Evolutionary conservation across 2,329 filamentous ascomycete species (phyloP).

Genomic region (Penicillium sp.): DNA sequence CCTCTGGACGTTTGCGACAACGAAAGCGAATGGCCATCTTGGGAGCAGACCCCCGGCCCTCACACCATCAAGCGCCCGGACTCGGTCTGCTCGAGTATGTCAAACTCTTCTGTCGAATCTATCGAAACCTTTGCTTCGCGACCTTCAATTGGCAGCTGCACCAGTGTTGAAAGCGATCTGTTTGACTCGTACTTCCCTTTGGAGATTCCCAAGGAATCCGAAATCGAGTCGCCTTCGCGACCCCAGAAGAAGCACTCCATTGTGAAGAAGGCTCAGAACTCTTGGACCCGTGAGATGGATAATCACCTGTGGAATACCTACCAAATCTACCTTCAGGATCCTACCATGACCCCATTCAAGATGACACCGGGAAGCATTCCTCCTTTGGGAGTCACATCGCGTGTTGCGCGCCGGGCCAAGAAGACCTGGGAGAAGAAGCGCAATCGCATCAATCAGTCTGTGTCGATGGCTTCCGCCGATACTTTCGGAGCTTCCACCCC

Average conservation of each 20-base stretch:
- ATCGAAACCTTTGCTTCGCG: slow-evolving; percentile 58
- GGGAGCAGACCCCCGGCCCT: slow-evolving; percentile 35
- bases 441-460: slow-evolving; percentile 25
- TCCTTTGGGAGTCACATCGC: slow-evolving; percentile 64
- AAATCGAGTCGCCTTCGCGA: slow-evolving; percentile 41
- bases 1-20: slow-evolving; percentile 33
- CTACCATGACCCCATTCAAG: slow-evolving; percentile 67
- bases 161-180: slow-evolving; percentile 61
- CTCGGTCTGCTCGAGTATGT: slow-evolving; percentile 60
- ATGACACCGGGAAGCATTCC: slow-evolving; percentile 64
- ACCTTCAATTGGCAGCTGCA: slow-evolving; percentile 60
- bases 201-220: slow-evolving; percentile 38
- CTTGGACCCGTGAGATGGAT: slow-evolving; percentile 65
- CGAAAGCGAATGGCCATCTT: slow-evolving; percentile 32
- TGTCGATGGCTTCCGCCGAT: slow-evolving; percentile 19
- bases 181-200: slow-evolving; percentile 57
- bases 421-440: slow-evolving; percentile 59
- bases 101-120: slow-evolving; percentile 64
- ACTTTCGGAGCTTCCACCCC: slow-evolving; percentile 53
- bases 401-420: slow-evolving; percentile 62
- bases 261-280: slow-evolving; percentile 23
- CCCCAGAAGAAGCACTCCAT: slow-evolving; percentile 30
- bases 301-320: slow-evolving; percentile 67
- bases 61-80: slow-evolving; percentile 55
- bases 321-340: slow-evolving; percentile 65